Evolutionary conservation across 768 basidiomycete genomes (phyloP).

Genomic region (Cubamyces lactineus): DNA sequence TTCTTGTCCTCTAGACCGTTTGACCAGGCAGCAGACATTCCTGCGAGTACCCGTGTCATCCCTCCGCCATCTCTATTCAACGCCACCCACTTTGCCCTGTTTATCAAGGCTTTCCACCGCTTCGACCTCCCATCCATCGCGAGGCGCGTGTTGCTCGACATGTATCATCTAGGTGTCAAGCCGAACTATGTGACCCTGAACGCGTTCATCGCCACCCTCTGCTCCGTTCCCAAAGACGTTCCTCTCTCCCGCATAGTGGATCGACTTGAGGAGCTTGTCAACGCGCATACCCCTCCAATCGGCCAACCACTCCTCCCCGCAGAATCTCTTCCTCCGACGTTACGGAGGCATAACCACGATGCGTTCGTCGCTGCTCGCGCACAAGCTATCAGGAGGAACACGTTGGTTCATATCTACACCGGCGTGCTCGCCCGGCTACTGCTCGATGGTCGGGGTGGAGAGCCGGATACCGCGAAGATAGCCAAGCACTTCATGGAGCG

Average conservation of each 20-base stretch:
- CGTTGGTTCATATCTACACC: slow-evolving; percentile 39
- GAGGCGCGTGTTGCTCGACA: slow-evolving; percentile 51
- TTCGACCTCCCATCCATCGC: slow-evolving; percentile 36
- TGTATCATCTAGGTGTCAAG: slow-evolving; percentile 48
- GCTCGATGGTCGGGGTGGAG: slow-evolving; percentile 11
- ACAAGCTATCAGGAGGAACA: not conserved
- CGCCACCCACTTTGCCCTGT: slow-evolving; percentile 39
- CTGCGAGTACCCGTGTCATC: not conserved
- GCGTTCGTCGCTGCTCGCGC: not conserved
- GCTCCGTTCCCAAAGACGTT: slow-evolving; percentile 42
- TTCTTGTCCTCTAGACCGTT: not conserved
- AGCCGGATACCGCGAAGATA: slow-evolving; percentile 41
- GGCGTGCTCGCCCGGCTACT: slow-evolving; percentile 45
- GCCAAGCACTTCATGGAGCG: slow-evolving; percentile 30
- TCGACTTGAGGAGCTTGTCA: slow-evolving; percentile 39
- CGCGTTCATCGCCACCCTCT: slow-evolving; percentile 49
- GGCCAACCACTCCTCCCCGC: slow-evolving; percentile 25
- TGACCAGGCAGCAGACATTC: not conserved
- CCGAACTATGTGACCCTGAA: slow-evolving; percentile 54
- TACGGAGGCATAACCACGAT: not conserved
- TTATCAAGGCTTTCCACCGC: slow-evolving; percentile 16
- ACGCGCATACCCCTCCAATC: not conserved
- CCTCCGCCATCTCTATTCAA: slow-evolving; percentile 31
- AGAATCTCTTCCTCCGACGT: slow-evolving; percentile 24
- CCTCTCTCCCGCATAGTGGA: slow-evolving; percentile 47